Conservation (phyloP, 495 filamentous ascomycete genomes). For the Echria macrotheca region DNA sequence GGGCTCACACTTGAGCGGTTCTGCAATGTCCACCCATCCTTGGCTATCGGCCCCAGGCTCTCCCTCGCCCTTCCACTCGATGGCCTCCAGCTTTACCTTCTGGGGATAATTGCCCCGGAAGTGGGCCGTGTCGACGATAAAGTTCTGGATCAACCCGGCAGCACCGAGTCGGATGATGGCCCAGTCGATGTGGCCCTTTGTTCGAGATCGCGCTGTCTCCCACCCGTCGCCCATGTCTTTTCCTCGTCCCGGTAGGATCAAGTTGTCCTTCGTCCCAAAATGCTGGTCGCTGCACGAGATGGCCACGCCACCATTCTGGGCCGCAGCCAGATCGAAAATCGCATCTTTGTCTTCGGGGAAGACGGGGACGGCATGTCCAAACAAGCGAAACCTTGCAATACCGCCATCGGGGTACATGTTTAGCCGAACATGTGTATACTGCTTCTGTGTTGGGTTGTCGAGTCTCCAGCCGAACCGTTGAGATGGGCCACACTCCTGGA, state of each 20-base stretch:
- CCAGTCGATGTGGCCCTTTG: conserved; percentile 80
- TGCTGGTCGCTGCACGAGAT: conserved; percentile 78
- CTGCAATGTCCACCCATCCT: conserved; percentile 66
- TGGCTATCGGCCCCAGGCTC: conserved; percentile 54
- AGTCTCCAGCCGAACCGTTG: conserved; percentile 77
- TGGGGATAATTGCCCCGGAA: conserved; percentile 89
- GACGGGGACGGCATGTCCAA: conserved; percentile 69
- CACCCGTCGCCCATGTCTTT: conserved; percentile 93
- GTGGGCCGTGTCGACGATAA: conserved; percentile 83
- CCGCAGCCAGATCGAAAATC: conserved; percentile 77
- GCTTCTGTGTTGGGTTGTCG: conserved; percentile 49
- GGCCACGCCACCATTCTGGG: conserved; percentile 74
- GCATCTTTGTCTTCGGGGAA: conserved; percentile 56
- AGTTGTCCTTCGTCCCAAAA: conserved; percentile 76
- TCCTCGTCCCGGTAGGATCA: conserved; percentile 79
- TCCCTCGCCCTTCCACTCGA: conserved; percentile 48
- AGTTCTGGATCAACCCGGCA: conserved; percentile 59
- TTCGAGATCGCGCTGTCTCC: conserved; percentile 80
- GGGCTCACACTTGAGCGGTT: conserved; percentile 63
- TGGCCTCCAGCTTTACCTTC: conserved; percentile 64
- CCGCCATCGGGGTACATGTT: conserved; percentile 93
- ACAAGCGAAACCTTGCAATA: conserved; percentile 81
- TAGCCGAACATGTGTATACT: conserved; percentile 79
- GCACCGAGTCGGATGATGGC: conserved; percentile 72
- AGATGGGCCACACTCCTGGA: conserved; percentile 66